Evolutionary conservation across 257 asterid species (phyloP).

Genomic region (Solanum acaule): DNA sequence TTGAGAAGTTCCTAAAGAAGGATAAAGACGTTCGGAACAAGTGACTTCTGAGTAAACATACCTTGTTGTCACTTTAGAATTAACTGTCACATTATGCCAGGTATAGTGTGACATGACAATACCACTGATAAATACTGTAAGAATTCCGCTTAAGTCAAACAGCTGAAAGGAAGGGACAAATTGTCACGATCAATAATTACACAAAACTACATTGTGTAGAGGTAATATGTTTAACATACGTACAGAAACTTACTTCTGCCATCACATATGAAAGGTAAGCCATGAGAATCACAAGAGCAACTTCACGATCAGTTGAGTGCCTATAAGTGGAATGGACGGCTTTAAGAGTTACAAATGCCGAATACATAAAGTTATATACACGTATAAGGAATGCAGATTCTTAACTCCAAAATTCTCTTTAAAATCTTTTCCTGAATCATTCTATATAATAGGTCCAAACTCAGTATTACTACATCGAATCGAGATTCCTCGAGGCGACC

Average conservation of each 20-base stretch:
- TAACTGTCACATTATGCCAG: slow-evolving; percentile 55
- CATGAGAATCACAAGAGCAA: slow-evolving; percentile 78
- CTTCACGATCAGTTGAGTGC: slow-evolving; percentile 71
- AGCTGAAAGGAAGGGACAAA: slow-evolving; percentile 28
- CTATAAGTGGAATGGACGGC: slow-evolving; percentile 16
- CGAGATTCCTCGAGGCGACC: neutral
- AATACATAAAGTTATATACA: neutral
- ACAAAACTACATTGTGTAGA: neutral
- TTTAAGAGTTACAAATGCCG: neutral
- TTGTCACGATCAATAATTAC: neutral
- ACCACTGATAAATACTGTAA: slow-evolving; percentile 79
- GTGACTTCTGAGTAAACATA: slow-evolving; percentile 3
- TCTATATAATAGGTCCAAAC: neutral
- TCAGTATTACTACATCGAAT: neutral
- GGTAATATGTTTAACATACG: neutral
- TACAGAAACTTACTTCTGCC: slow-evolving; percentile 43
- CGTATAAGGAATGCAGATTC: neutral
- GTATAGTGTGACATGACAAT: slow-evolving; percentile 84
- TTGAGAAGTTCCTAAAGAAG: neutral
- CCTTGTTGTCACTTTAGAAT: slow-evolving; percentile 67
- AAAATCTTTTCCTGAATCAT: neutral
- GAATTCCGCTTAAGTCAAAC: slow-evolving; percentile 60
- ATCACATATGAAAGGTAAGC: slow-evolving; percentile 65
- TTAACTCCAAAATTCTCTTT: neutral
- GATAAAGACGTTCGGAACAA: neutral